Base-by-base conservation (phyloP, 208 protist species). In the Trypanosoma brucei region DNA sequence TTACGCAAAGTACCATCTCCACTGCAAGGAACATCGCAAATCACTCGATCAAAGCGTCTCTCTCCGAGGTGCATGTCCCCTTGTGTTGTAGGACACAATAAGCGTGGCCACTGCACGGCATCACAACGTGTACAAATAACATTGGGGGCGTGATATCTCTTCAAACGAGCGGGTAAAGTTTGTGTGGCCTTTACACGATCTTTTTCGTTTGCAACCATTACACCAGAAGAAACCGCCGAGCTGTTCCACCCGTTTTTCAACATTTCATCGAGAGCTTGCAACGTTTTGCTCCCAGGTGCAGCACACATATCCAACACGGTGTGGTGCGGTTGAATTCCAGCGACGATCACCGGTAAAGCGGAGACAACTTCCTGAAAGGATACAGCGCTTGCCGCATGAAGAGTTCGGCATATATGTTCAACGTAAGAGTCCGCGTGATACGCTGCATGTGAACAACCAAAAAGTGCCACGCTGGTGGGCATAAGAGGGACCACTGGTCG, bases 1-100 rank as follows among this genome's bases (percentile, higher is more conserved):
- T 98, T 98, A 33, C 97, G 89, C 3, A 97, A 59, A 3, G 97
- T 98, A 36, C 96, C 97, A 66, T 98, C 96, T 13, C 97, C 96
- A 61, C 83, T 96, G 78, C 97, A 99, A 2, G 96, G 96, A 14
- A 98, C 96, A 61, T 99, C 97, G 64, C 88, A 94, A 37, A 99
- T 83, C 62, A 98, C 74, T 62, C 86, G 86, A 65, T 97, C 92
- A 66, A 96, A 97, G 38, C 70, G 79, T 52, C 60, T 66, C 55
- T 68, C 64, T 42, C 13, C 39, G 48, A 67, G 56, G n/a, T 2
- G 3, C 2, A 3, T n/a, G n/a, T 46, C 52, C 36, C 2, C 38
- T 22, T 44, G 5, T 83, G 78, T 38, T 63, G 13, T 14, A 57
- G 76, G 48, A 74, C 31, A 51, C 76, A 92, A 96, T 8, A 97